phyloP scores from a whole-genome alignment of 768 basidiomycete species.

The Tylopilus sp. region DNA sequence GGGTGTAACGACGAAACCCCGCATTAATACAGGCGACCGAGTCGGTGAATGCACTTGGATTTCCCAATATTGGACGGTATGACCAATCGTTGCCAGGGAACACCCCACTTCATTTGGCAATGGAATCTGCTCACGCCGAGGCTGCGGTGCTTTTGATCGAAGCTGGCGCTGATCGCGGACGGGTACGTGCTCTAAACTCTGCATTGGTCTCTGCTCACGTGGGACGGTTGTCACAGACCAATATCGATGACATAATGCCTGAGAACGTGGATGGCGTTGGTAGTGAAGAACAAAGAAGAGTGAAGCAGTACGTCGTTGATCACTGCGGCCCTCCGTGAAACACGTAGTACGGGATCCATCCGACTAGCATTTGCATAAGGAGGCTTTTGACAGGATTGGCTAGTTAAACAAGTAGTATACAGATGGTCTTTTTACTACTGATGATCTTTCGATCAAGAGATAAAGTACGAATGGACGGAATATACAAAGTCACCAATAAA shows the following conservation, averaged over 20 bases:
- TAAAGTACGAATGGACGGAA: conserved; percentile 13
- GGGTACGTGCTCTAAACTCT: conserved; percentile 49
- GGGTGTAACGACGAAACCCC: conserved; percentile 60
- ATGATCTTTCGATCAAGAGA: conserved; percentile 3
- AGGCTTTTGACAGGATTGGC: not conserved
- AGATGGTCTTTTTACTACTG: not conserved
- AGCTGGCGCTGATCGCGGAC: conserved; percentile 88
- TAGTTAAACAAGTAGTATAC: conserved; percentile 3
- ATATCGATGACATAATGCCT: conserved; percentile 81
- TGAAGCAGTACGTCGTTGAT: conserved; percentile 70
- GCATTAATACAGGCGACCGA: conserved; percentile 84
- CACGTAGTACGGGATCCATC: too few relatives aligned
- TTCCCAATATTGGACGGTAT: not conserved
- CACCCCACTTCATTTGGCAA: conserved; percentile 93
- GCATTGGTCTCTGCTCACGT: not conserved
- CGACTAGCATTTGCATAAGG: too few relatives aligned
- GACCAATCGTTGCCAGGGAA: conserved; percentile 56
- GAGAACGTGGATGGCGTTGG: conserved; percentile 90
- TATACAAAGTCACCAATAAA: not conserved
- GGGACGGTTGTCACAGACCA: conserved; percentile 47
- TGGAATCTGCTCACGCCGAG: conserved; percentile 94
- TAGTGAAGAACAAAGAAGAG: conserved; percentile 80
- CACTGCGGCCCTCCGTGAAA: conserved; percentile 50
- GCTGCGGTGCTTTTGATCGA: conserved; percentile 89
- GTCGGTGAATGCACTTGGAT: conserved; percentile 46